Conservation (phyloP, 805 yeast genomes). For the Schwanniomyces yamadae region DNA sequence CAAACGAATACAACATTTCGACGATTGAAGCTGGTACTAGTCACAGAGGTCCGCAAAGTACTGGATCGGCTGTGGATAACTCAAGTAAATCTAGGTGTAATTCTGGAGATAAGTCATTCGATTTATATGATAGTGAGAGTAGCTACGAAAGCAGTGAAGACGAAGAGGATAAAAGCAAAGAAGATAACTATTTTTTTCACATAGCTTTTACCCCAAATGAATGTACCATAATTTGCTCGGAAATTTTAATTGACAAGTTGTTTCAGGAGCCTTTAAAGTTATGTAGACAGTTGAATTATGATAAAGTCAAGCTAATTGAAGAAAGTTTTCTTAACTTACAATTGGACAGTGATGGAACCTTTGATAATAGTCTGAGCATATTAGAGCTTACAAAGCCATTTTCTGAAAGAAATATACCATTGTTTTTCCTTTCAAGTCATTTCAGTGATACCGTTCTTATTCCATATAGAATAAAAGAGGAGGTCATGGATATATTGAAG, state of each 20-base stretch:
- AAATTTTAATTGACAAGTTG: constrained; percentile 31
- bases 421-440: constrained; percentile 62
- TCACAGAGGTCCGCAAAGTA: too few relatives aligned
- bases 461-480: constrained; percentile 45
- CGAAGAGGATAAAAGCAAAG: constrained; percentile 22
- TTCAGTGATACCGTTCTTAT: constrained; percentile 62
- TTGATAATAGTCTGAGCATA: constrained; percentile 50
- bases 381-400: constrained; percentile 58
- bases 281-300: constrained; percentile 30
- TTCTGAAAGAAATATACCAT: constrained; percentile 54
- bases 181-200: constrained; percentile 52
- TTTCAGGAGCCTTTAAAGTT: constrained; percentile 41
- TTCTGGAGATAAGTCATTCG: background rate
- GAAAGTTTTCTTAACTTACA: constrained; percentile 53
- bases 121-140: constrained; percentile 2
- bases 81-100: background rate
- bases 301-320: constrained; percentile 38
- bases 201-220: constrained; percentile 64
- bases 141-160: constrained; percentile 3
- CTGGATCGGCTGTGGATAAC: background rate
- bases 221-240: constrained; percentile 57
- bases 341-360: constrained; percentile 59
- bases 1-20: too few relatives aligned
- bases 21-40: too few relatives aligned
- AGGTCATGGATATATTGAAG: constrained; percentile 47